Evolutionary conservation across 805 yeast genomes (phyloP).

Genomic region (Schizosaccharomyces osmophilus): DNA sequence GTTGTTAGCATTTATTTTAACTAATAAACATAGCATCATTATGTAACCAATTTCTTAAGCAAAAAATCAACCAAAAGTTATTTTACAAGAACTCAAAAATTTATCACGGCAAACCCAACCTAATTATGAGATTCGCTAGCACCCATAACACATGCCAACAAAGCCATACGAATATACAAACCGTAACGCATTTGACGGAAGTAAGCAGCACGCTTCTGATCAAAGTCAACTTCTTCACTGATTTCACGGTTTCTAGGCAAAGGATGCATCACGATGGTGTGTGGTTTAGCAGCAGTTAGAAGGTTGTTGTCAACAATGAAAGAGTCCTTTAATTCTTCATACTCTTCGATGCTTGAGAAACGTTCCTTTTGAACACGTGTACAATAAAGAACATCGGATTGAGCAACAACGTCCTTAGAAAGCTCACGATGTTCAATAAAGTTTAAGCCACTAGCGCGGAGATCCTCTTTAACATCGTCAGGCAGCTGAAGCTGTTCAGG

Average conservation of each 20-base stretch:
- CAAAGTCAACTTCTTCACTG: conserved; percentile 94
- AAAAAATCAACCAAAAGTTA: not conserved
- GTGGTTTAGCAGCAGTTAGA: conserved; percentile 78
- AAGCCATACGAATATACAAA: conserved; percentile 92
- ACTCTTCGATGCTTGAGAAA: conserved; percentile 50
- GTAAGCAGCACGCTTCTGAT: conserved; percentile 87
- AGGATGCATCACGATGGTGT: conserved; percentile 98
- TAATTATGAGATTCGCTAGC: not conserved
- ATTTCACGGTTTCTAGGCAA: conserved; percentile 92
- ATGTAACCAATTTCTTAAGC: not conserved
- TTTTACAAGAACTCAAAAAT: not conserved
- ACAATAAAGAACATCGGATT: conserved; percentile 87
- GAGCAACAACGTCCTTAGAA: conserved; percentile 63
- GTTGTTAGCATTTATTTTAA: too few relatives aligned
- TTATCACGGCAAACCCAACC: not conserved
- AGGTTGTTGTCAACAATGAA: conserved; percentile 84
- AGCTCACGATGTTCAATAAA: conserved; percentile 50
- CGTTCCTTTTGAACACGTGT: conserved; percentile 97
- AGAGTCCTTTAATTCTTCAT: conserved; percentile 69
- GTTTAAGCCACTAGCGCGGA: conserved; percentile 42
- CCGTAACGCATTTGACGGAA: conserved; percentile 99
- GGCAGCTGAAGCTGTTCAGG: conserved; percentile 81
- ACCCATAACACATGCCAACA: conserved; percentile 95
- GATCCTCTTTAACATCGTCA: conserved; percentile 38
- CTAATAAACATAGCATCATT: too few relatives aligned